Evolutionary conservation across 768 basidiomycete genomes (phyloP).

Genomic region (Boletus sp.): DNA sequence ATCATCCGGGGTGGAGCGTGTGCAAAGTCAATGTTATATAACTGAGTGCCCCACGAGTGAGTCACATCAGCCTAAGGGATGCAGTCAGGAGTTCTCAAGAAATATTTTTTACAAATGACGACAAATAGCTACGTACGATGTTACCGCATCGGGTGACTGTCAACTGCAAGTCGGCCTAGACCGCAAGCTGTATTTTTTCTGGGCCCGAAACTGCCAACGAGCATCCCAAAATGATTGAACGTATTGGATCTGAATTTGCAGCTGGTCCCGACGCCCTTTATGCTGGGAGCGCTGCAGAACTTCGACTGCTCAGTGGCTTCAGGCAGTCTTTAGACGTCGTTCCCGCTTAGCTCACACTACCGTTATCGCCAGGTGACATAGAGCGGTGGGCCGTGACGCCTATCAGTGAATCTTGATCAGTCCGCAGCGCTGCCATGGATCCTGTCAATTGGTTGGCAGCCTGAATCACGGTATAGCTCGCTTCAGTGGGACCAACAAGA

Average conservation of each 20-base stretch:
- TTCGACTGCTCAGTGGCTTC: neutral
- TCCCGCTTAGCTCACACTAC: conserved; percentile 13
- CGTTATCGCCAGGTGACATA: conserved; percentile 13
- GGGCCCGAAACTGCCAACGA: neutral
- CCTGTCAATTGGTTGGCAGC: neutral
- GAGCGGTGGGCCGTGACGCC: neutral
- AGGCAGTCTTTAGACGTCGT: neutral
- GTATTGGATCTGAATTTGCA: conserved; percentile 4
- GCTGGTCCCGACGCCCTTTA: neutral
- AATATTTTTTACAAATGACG: conserved; percentile 14
- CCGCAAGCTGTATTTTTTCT: neutral
- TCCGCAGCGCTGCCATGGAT: neutral
- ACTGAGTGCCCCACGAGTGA: conserved; percentile 18
- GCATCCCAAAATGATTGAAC: neutral
- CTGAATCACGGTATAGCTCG: neutral
- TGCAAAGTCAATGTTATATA: neutral
- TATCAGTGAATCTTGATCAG: conserved; percentile 15
- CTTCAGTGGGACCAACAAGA: neutral
- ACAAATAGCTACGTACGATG: conserved; percentile 23
- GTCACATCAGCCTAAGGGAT: conserved; percentile 20
- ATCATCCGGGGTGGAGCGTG: neutral
- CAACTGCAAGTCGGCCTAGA: conserved; percentile 5
- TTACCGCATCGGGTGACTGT: conserved; percentile 16
- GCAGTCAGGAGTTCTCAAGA: conserved; percentile 20
- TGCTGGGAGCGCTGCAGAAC: neutral